Evolutionary conservation across 192 early-diverging fungal species (phyloP).

Genomic region (Linnemannia hyalina): DNA sequence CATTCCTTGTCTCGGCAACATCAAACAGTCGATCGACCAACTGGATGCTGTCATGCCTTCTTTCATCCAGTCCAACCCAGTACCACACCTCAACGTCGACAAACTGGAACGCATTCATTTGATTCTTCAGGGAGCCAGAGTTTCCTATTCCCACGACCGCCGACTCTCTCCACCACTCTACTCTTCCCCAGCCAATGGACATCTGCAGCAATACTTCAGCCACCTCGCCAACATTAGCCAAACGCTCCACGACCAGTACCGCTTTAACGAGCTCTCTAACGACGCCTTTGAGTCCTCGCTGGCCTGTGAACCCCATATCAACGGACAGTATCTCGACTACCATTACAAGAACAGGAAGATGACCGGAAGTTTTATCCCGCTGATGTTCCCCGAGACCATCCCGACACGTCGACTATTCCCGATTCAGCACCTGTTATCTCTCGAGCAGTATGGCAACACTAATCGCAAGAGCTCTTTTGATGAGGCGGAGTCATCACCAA

Average conservation of each 20-base stretch:
- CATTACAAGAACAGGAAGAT: slow-evolving; percentile 55
- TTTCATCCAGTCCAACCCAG: slow-evolving; percentile 37
- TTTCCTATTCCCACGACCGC: not conserved
- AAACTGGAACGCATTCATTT: slow-evolving; percentile 32
- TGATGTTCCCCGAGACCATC: slow-evolving; percentile 51
- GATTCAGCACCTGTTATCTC: slow-evolving; percentile 26
- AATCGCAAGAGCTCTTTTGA: slow-evolving; percentile 46
- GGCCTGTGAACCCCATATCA: slow-evolving; percentile 54
- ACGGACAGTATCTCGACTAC: slow-evolving; percentile 58
- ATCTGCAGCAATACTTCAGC: slow-evolving; percentile 55
- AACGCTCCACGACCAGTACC: slow-evolving; percentile 39
- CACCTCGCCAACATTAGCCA: slow-evolving; percentile 54
- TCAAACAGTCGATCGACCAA: slow-evolving; percentile 66
- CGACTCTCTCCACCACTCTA: not conserved
- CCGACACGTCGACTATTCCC: slow-evolving; percentile 43
- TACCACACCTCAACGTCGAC: slow-evolving; percentile 21
- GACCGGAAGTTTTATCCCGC: slow-evolving; percentile 50
- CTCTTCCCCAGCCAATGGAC: slow-evolving; percentile 3
- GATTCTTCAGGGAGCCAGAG: slow-evolving; percentile 6
- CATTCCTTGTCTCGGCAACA: slow-evolving; percentile 75
- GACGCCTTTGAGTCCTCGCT: slow-evolving; percentile 57
- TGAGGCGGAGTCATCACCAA: slow-evolving; percentile 11
- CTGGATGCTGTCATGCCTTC: slow-evolving; percentile 53
- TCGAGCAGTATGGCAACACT: slow-evolving; percentile 37
- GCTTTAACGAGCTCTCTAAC: slow-evolving; percentile 42